Evolutionary conservation across 768 basidiomycete species (phyloP).

Genomic region (Xanthoconium stramineum): DNA sequence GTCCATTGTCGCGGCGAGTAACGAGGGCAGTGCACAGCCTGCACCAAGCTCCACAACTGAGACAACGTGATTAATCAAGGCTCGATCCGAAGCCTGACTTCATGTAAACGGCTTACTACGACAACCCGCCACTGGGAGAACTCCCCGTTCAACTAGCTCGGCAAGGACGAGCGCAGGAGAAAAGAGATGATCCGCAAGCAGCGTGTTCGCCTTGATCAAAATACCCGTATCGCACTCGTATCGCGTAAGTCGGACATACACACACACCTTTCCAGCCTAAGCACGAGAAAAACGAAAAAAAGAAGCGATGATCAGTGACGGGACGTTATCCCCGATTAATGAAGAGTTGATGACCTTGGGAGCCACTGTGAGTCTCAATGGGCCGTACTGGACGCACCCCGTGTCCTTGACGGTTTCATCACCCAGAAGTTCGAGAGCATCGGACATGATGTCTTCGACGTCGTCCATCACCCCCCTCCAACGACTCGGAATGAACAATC

Average conservation of each 20-base stretch:
- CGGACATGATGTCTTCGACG: slow-evolving; percentile 51
- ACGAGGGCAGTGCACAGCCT: slow-evolving; percentile 64
- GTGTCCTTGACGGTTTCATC: slow-evolving; percentile 42
- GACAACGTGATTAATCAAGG: background rate
- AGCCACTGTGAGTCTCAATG: slow-evolving; percentile 51
- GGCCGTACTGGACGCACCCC: slow-evolving; percentile 49
- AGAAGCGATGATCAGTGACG: background rate
- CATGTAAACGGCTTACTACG: slow-evolving; percentile 35
- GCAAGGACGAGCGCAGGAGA: slow-evolving; percentile 66
- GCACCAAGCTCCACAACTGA: slow-evolving; percentile 71
- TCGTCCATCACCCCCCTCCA: slow-evolving; percentile 6
- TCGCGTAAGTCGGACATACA: slow-evolving; percentile 16
- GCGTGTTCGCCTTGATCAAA: slow-evolving; percentile 57
- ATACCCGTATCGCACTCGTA: background rate
- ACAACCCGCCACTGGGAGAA: slow-evolving; percentile 40
- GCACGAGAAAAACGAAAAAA: background rate
- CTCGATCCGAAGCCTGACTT: background rate
- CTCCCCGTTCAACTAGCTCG: slow-evolving; percentile 57
- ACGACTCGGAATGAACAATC: background rate
- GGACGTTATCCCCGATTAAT: background rate
- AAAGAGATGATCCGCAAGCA: slow-evolving; percentile 72
- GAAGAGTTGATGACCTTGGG: slow-evolving; percentile 43
- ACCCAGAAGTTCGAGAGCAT: slow-evolving; percentile 51
- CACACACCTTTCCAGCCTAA: slow-evolving; percentile 62
- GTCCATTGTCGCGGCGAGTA: slow-evolving; percentile 48